A percentile compares a stretch with the other conserved stretches of the same genome.
phyloP scores from a whole-genome alignment of 129 eudicot species.

The Ambrosia artemisiifolia region DNA sequence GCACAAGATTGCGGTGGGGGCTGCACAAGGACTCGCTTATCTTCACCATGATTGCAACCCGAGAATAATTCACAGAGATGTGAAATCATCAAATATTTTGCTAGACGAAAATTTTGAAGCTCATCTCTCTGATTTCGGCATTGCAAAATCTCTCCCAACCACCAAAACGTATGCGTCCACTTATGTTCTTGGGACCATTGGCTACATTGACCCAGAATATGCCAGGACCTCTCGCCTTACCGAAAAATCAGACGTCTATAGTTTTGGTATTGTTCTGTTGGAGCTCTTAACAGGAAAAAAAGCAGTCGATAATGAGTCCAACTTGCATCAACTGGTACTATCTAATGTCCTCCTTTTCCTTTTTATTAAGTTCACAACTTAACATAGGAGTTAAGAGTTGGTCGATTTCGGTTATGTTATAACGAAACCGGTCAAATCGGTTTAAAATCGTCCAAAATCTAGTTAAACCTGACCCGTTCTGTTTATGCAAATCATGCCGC shows the following conservation, averaged over 20 bases:
- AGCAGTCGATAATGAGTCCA: slow-evolving; percentile 77
- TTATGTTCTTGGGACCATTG: slow-evolving; percentile 77
- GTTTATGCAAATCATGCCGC: neutral
- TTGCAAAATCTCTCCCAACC: slow-evolving; percentile 63
- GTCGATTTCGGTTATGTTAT: neutral
- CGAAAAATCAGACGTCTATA: slow-evolving; percentile 87
- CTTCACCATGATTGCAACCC: slow-evolving; percentile 94
- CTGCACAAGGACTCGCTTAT: slow-evolving; percentile 90
- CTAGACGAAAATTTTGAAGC: slow-evolving; percentile 84
- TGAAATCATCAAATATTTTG: slow-evolving; percentile 79
- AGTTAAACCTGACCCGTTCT: neutral
- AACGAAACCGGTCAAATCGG: neutral
- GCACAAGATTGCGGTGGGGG: slow-evolving; percentile 77
- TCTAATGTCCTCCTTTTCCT: neutral
- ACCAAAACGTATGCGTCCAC: slow-evolving; percentile 83
- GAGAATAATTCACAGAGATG: slow-evolving; percentile 77
- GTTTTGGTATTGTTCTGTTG: slow-evolving; percentile 81
- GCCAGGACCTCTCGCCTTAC: slow-evolving; percentile 80
- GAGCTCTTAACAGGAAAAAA: slow-evolving; percentile 84
- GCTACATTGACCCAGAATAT: slow-evolving; percentile 91
- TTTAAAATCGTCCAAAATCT: neutral
- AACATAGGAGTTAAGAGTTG: neutral
- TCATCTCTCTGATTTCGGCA: slow-evolving; percentile 84
- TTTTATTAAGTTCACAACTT: neutral
- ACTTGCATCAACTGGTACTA: slow-evolving; percentile 83